Conservation (phyloP, 805 yeast species). For the Metschnikowia baotianmanensis region DNA sequence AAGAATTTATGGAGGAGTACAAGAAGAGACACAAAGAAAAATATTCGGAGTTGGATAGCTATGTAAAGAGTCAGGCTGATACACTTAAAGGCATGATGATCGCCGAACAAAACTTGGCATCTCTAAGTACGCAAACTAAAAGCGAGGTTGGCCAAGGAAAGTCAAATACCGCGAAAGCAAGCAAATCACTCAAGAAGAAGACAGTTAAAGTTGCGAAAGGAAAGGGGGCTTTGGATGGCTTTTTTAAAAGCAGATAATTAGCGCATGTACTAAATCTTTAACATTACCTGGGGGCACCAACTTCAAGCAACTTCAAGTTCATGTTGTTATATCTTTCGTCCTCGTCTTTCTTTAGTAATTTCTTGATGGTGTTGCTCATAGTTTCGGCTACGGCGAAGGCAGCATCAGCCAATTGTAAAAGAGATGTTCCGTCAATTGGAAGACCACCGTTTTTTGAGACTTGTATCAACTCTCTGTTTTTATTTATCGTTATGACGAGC, state of each 20-base stretch:
- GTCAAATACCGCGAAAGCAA: slow-evolving; percentile 22
- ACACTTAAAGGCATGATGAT: slow-evolving; percentile 23
- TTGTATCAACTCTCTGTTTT: slow-evolving; percentile 88
- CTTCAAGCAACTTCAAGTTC: slow-evolving; percentile 34
- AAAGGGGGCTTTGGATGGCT: slow-evolving; percentile 68
- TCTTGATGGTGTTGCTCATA: slow-evolving; percentile 62
- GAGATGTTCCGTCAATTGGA: slow-evolving; percentile 67
- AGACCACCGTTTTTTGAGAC: slow-evolving; percentile 87
- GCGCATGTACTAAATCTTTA: not conserved
- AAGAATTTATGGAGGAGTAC: slow-evolving; percentile 26
- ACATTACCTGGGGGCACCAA: slow-evolving; percentile 31
- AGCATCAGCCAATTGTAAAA: slow-evolving; percentile 65
- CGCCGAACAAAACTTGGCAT: slow-evolving; percentile 29
- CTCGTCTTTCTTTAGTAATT: slow-evolving; percentile 54
- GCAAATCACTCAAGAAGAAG: slow-evolving; percentile 25
- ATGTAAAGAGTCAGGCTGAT: slow-evolving; percentile 17
- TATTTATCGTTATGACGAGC: slow-evolving; percentile 82
- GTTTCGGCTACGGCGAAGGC: slow-evolving; percentile 64
- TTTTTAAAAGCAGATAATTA: slow-evolving; percentile 47
- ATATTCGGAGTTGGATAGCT: slow-evolving; percentile 21
- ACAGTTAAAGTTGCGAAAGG: slow-evolving; percentile 48
- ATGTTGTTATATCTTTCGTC: slow-evolving; percentile 39
- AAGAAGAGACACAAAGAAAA: slow-evolving; percentile 18
- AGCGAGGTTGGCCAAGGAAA: slow-evolving; percentile 9
- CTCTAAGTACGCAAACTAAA: slow-evolving; percentile 19